Evolutionary conservation across 2,329 filamentous ascomycete species (phyloP), one percentile per base, ranked within the genome.

Genomic region (Pyrenophora seminiperda): DNA sequence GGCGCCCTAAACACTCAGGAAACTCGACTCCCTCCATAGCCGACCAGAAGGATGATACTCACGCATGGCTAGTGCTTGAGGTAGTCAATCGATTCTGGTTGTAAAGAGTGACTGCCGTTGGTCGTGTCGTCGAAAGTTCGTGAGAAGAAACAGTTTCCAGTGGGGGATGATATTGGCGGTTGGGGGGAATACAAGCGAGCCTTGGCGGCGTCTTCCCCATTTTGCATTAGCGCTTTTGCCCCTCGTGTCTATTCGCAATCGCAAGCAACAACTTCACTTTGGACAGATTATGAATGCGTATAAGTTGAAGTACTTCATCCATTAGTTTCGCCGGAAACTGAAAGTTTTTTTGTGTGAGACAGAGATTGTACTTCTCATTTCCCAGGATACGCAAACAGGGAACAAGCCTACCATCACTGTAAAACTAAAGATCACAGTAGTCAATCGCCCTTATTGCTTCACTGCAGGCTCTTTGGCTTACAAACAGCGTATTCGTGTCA

Each of bases 31-130:
- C 42, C 48, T 41, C 39, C 33, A 29, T 72, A 76, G 69, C 70
- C 69, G 70, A 73, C 78, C 80, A 80, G 83, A 82, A 80, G 78
- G 82, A 83, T 79, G 83, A 86, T 86, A 85, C 82, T 85, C 83
- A 86, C 83, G 82, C 82, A 85, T 86, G 83, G 83, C 83, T 83
- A 84, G 79, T 83, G 79, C 79, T 81, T 79, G 83, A 86, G 83
- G 83, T 86, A 75, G 83, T 86, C 83, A 75, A 79, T 83, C 82
- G 81, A 77, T 78, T 75, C 75, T 74, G 72, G 74, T 70, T 58
- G 56, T 55, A 55, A 49, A 57, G 43, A 50, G 54, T 58, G 62
- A 56, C 54, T 61, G 63, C 59, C 56, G 65, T 61, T 53, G 62
- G 63, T 58, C 59, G 66, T 61, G 59, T 52, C 51, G 57, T 52